Base-by-base conservation (phyloP, 495 filamentous ascomycete species). In the Stereocaulon alpinum region DNA sequence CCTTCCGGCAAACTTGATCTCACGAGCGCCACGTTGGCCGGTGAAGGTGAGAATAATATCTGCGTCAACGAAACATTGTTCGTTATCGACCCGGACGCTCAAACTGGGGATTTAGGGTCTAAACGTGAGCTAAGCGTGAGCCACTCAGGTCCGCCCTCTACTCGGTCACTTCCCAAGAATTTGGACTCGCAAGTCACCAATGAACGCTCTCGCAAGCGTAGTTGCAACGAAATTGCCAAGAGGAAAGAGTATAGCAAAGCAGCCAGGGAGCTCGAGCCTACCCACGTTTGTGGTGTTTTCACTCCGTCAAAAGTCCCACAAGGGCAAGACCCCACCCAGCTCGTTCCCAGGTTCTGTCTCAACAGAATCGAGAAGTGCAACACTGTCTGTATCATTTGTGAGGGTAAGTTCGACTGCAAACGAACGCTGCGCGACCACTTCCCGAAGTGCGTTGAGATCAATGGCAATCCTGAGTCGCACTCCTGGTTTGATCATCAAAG, bases 311-410 rank as follows among this genome's bases (percentile, higher is more conserved):
- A n/a, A 4, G 49, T 52, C 2, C 49, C 49, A 24, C 4, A 10
- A 10, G n/a, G 49, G 49, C 10, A 12, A 30, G 5, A 11, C 1
- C 49, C 49, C 17, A 32, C 29, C 2, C 9, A 34, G 49, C 49
- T 5, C 0, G 18, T 32, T 0, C 30, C 3, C 6, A 17, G 0
- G 12, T 11, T 32, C n/a, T 34, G 15, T n/a, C 2, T 52, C 1
- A 52, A 20, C 3, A 30, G n/a, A 22, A 24, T 24, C 24, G 24
- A 24, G 1, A n/a, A 3, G 2, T 34, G 30, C 29, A 52, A 30
- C 12, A 32, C n/a, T 15, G 20, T 30, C n/a, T 52, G 49, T 34
- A 52, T 52, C 29, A 52, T 52, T 29, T 52, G 49, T n/a, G 49
- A 14, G 18, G 18, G 29, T 29, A 32, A 11, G n/a, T 37, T 52